Conservation (phyloP, 176 grass and related monocot genomes). For the Zea mays region DNA sequence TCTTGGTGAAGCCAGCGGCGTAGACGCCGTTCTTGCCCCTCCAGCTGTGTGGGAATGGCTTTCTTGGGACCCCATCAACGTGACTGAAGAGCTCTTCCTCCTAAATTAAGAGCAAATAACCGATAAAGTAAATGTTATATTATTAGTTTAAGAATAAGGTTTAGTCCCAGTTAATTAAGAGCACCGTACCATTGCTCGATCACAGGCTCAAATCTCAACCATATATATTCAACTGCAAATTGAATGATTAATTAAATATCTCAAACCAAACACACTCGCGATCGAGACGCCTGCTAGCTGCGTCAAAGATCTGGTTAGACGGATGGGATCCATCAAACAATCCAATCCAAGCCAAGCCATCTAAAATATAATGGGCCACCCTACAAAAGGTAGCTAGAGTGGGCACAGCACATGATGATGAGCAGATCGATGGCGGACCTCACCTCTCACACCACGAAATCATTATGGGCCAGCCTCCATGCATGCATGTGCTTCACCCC, state of each 20-base stretch:
- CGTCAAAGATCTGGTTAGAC: constrained; percentile 24
- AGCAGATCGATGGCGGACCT: constrained; percentile 45
- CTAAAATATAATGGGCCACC: constrained; percentile 49
- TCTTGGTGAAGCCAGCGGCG: constrained; percentile 63
- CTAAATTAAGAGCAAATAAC: not conserved
- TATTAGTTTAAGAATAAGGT: too few species aligned
- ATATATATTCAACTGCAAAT: not conserved
- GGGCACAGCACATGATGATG: constrained; percentile 47
- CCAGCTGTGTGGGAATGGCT: constrained; percentile 69
- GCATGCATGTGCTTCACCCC: constrained; percentile 42
- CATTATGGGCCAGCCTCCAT: constrained; percentile 39
- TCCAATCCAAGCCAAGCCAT: constrained; percentile 10
- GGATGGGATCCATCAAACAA: constrained; percentile 40
- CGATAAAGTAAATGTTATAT: too few species aligned
- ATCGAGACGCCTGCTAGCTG: too few species aligned
- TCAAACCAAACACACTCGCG: constrained; percentile 7
- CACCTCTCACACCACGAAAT: constrained; percentile 5
- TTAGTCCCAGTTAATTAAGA: too few species aligned
- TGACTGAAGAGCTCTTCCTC: constrained; percentile 69
- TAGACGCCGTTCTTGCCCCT: constrained; percentile 73
- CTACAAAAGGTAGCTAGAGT: constrained; percentile 57
- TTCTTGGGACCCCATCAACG: constrained; percentile 61
- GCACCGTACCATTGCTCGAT: not conserved
- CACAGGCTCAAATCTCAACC: not conserved
- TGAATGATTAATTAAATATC: not conserved